phyloP scores from a whole-genome alignment of 2,329 filamentous ascomycete genomes.

The Zymoseptoria ardabiliae region DNA sequence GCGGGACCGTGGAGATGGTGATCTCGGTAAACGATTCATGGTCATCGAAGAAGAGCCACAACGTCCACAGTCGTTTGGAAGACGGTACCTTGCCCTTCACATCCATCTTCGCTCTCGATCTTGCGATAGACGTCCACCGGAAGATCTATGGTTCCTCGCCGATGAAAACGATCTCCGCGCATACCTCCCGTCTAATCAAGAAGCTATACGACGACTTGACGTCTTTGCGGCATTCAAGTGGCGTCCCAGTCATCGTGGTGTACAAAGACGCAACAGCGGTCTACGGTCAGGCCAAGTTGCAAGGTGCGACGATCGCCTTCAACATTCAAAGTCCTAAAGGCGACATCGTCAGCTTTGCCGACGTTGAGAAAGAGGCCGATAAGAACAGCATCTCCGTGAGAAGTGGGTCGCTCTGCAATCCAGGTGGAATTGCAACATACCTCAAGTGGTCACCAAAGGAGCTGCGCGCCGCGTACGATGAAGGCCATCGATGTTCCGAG shows the following conservation, averaged over 20 bases:
- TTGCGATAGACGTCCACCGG: conserved; percentile 62
- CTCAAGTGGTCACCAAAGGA: conserved; percentile 69
- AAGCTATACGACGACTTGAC: conserved; percentile 53
- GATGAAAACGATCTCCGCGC: conserved; percentile 61
- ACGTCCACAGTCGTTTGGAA: conserved; percentile 72
- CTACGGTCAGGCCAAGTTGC: conserved; percentile 40
- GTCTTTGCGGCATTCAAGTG: conserved; percentile 61
- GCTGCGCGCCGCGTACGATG: conserved; percentile 71
- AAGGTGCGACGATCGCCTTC: conserved; percentile 73
- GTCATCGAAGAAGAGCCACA: conserved; percentile 63
- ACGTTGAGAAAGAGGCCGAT: conserved; percentile 77
- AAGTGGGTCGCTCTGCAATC: conserved; percentile 83
- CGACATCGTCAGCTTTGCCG: conserved; percentile 67
- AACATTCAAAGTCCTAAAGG: conserved; percentile 65
- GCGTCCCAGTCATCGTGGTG: conserved; percentile 55
- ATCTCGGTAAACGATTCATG: conserved; percentile 64
- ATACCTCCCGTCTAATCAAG: conserved; percentile 59
- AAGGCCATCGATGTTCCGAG: conserved; percentile 73
- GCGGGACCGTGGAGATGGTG: conserved; percentile 87
- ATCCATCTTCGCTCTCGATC: conserved; percentile 72
- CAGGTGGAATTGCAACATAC: conserved; percentile 69
- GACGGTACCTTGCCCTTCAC: conserved; percentile 87
- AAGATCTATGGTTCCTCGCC: conserved; percentile 56
- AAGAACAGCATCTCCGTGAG: conserved; percentile 73
- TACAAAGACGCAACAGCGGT: conserved; percentile 43